These are phyloP conservation scores for Phytophthora litchii DNA, from an alignment of 352 stramenopile genomes.

Conservation along the genomic window DNA sequence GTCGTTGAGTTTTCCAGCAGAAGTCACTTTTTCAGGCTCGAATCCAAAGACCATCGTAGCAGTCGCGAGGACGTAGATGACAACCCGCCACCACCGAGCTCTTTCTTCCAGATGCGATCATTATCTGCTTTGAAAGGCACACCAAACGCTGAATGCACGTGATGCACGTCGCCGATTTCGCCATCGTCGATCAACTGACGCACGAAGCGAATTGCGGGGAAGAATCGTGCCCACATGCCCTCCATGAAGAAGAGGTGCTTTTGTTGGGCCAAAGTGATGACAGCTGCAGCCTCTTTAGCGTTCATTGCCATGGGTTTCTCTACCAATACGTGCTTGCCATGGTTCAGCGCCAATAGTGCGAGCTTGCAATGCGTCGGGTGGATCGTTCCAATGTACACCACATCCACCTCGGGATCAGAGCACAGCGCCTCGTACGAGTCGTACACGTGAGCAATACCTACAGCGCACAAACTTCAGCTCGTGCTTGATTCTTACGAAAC, in stretches of 20 bases:
- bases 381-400: slow-evolving; percentile 91
- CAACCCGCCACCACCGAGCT: slow-evolving; percentile 58
- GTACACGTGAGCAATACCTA: slow-evolving; percentile 65
- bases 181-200: slow-evolving; percentile 51
- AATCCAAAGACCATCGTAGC: slow-evolving; percentile 70
- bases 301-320: slow-evolving; percentile 94
- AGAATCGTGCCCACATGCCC: slow-evolving; percentile 87
- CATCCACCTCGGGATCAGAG: slow-evolving; percentile 77
- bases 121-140: neutral
- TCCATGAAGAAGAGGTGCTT: slow-evolving; percentile 84
- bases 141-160: slow-evolving; percentile 59
- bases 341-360: slow-evolving; percentile 47
- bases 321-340: slow-evolving; percentile 91
- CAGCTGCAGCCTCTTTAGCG: slow-evolving; percentile 65
- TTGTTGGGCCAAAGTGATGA: slow-evolving; percentile 57
- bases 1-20: slow-evolving; percentile 45
- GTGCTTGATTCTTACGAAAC: neutral
- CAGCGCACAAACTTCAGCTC: neutral
- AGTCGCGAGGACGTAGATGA: slow-evolving; percentile 84
- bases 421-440: slow-evolving; percentile 87
- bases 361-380: slow-evolving; percentile 81
- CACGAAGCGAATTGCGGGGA: slow-evolving; percentile 70
- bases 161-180: slow-evolving; percentile 69
- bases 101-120: too few relatives aligned
- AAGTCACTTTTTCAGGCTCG: slow-evolving; percentile 48